Conservation (phyloP, 305 asterid genomes). For the Euphrasia arctica region DNA sequence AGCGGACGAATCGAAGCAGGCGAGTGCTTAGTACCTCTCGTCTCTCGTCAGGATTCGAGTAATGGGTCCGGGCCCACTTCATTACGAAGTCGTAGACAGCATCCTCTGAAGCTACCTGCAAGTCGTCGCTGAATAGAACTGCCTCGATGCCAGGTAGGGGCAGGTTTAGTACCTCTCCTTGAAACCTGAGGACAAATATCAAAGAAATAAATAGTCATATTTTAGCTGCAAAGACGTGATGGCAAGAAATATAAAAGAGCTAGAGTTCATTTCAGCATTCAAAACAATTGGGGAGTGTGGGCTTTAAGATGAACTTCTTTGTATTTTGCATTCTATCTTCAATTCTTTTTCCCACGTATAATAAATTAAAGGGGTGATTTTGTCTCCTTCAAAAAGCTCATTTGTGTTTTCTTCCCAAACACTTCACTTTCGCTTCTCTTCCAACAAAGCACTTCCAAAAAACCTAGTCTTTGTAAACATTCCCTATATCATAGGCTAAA, state of each 20-base stretch:
- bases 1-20: constrained; percentile 61
- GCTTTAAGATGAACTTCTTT: no score
- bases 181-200: constrained; percentile 39
- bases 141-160: constrained; percentile 80
- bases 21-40: constrained; percentile 55
- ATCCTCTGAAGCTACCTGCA: constrained; percentile 85
- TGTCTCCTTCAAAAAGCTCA: not conserved
- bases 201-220: not conserved
- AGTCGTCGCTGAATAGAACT: constrained; percentile 59
- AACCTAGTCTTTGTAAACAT: not conserved
- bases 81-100: constrained; percentile 64
- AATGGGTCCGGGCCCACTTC: constrained; percentile 74
- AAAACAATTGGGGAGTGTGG: not conserved
- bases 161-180: constrained; percentile 64
- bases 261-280: not conserved
- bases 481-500: not conserved
- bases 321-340: not conserved
- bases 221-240: not conserved
- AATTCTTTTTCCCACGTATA: not conserved
- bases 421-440: not conserved
- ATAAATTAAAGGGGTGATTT: not conserved
- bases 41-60: constrained; percentile 58
- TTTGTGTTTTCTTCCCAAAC: not conserved
- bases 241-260: no score
- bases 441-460: no score